phyloP scores from a whole-genome alignment of 495 filamentous ascomycete genomes.

The Penicillium egyptiacum region DNA sequence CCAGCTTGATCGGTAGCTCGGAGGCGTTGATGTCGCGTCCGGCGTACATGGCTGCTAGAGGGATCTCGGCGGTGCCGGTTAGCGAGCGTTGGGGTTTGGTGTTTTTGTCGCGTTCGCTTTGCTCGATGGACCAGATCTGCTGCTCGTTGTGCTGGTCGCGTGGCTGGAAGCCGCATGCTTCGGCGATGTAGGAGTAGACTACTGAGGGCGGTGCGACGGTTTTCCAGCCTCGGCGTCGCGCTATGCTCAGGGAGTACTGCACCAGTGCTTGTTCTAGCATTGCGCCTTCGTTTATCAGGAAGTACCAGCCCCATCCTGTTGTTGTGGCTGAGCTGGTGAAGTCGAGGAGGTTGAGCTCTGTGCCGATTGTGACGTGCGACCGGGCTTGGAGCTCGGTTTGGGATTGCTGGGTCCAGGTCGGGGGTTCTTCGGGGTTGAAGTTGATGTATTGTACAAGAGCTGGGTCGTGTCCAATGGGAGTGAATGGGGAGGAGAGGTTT shows the following conservation, averaged over 20 bases:
- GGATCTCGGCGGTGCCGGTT: constrained; percentile 90
- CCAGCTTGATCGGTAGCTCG: constrained; percentile 71
- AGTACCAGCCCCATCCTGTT: constrained; percentile 97
- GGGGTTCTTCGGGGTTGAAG: constrained; percentile 58
- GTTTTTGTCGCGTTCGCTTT: constrained; percentile 56
- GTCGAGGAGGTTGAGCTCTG: constrained; percentile 76
- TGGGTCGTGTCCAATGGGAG: constrained; percentile 67
- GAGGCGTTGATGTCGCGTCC: constrained; percentile 60
- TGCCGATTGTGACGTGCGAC: constrained; percentile 83
- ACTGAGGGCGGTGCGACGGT: constrained; percentile 82
- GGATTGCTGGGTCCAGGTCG: constrained; percentile 47
- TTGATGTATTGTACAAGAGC: constrained; percentile 70
- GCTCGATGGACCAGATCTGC: constrained; percentile 79
- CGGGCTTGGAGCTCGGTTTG: constrained; percentile 46
- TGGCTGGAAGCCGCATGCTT: constrained; percentile 90
- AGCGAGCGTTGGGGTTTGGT: constrained; percentile 68
- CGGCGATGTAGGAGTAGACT: constrained; percentile 86
- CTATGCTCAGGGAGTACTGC: constrained; percentile 75
- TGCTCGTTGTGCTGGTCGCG: constrained; percentile 87
- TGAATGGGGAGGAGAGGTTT: constrained; percentile 75
- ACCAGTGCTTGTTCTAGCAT: constrained; percentile 90
- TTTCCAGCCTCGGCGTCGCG: constrained; percentile 68
- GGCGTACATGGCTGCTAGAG: constrained; percentile 86
- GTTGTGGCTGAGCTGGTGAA: constrained; percentile 75
- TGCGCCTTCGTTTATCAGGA: constrained; percentile 81